Conservation (phyloP, 2,329 filamentous ascomycete genomes). For the Cladosporium sp. region DNA sequence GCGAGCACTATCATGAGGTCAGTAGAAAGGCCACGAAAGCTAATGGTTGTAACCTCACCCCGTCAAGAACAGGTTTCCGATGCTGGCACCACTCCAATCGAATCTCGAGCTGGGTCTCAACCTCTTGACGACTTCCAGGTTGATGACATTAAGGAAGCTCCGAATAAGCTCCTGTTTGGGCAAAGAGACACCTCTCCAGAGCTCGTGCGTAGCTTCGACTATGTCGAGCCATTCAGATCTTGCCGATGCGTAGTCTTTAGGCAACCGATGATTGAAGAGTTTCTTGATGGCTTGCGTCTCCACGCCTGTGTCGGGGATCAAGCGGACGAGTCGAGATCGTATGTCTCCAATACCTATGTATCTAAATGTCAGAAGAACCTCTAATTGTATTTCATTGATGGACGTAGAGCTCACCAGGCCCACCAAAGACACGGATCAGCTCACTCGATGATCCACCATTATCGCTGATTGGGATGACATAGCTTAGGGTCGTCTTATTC, state of each 20-base stretch:
- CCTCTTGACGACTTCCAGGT: constrained; percentile 47
- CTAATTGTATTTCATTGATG: background rate
- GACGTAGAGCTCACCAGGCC: constrained; percentile 62
- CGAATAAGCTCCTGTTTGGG: constrained; percentile 51
- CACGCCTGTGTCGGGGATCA: constrained; percentile 66
- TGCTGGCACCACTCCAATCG: constrained; percentile 47
- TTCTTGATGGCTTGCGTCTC: constrained; percentile 72
- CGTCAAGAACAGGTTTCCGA: constrained; percentile 50
- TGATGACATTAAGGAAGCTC: constrained; percentile 47
- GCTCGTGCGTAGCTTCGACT: constrained; percentile 71
- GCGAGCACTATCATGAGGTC: constrained; percentile 57
- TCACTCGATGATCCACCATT: constrained; percentile 94
- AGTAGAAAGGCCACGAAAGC: no score
- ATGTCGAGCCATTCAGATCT: constrained; percentile 82
- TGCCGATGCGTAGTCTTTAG: constrained; percentile 57
- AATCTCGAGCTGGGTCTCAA: constrained; percentile 44
- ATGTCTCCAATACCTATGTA: constrained; percentile 65
- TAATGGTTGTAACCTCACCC: no score
- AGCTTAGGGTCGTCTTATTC: constrained; percentile 66
- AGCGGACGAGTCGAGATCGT: constrained; percentile 69
- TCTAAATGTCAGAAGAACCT: background rate
- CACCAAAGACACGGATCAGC: constrained; percentile 89
- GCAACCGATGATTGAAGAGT: constrained; percentile 84
- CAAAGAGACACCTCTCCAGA: constrained; percentile 60
- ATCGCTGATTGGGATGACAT: constrained; percentile 92